These are phyloP conservation scores for Pleurotus citrinopileatus DNA, from an alignment of 768 basidiomycete genomes.

Conservation along the genomic window DNA sequence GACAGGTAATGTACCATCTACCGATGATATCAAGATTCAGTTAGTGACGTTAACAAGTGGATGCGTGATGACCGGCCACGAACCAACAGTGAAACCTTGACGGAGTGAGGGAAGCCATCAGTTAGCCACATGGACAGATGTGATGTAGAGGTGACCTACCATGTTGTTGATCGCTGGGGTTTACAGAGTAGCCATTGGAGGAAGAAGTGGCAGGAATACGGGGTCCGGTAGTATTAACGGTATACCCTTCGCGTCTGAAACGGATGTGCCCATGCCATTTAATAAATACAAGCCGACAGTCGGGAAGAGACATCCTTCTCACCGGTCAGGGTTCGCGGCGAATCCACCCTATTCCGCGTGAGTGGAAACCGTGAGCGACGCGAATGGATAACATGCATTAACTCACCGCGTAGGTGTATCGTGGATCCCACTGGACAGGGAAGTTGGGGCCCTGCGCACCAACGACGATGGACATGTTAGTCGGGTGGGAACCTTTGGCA, in stretches of 20 bases:
- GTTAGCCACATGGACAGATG: background rate
- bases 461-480: slow-evolving; percentile 34
- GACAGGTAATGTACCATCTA: slow-evolving; percentile 33
- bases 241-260: slow-evolving; percentile 33
- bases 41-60: background rate
- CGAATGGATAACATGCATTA: background rate
- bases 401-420: slow-evolving; percentile 36
- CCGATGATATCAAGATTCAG: too few relatives aligned
- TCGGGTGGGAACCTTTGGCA: slow-evolving; percentile 32
- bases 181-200: slow-evolving; percentile 23
- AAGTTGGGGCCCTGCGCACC: slow-evolving; percentile 41
- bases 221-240: slow-evolving; percentile 30
- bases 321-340: slow-evolving; percentile 41
- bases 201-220: slow-evolving; percentile 32
- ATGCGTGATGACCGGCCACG: slow-evolving; percentile 8
- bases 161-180: slow-evolving; percentile 32
- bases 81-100: slow-evolving; percentile 31
- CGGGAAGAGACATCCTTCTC: slow-evolving; percentile 12
- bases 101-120: background rate
- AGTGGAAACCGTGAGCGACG: background rate
- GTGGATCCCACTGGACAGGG: slow-evolving; percentile 43
- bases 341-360: slow-evolving; percentile 28
- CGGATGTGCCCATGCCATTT: background rate
- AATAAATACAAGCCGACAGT: background rate
- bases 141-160: slow-evolving; percentile 17